Conservation (phyloP, 2,329 filamentous ascomycete genomes). For the Fusarium multiceps region DNA sequence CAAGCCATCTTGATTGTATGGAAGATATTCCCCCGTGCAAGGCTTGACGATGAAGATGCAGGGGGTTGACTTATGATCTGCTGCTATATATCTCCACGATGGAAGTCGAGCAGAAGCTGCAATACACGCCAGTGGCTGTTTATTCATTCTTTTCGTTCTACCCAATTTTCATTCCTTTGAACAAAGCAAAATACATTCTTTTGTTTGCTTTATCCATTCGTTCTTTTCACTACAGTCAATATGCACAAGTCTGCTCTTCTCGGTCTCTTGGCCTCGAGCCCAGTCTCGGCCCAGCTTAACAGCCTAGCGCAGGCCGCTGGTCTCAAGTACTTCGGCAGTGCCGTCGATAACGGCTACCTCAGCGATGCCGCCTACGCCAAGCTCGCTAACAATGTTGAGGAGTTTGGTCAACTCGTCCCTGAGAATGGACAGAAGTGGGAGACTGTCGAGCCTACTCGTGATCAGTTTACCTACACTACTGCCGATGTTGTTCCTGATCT, state of each 20-base stretch:
- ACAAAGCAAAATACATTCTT: conserved; percentile 17
- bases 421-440: conserved; percentile 75
- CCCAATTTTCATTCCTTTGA: conserved; percentile 10
- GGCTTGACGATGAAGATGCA: conserved; percentile 6
- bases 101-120: not conserved
- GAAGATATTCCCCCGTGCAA: conserved; percentile 40
- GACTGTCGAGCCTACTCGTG: conserved; percentile 66
- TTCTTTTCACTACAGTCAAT: conserved; percentile 9
- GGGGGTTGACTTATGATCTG: not conserved
- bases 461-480: conserved; percentile 66
- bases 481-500: conserved; percentile 65
- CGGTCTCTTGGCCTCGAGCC: conserved; percentile 42
- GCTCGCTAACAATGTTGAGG: conserved; percentile 64
- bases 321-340: conserved; percentile 72
- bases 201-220: conserved; percentile 26
- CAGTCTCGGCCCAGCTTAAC: conserved; percentile 56
- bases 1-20: conserved; percentile 33
- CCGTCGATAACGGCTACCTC: conserved; percentile 68
- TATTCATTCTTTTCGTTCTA: conserved; percentile 9
- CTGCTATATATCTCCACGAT: conserved; percentile 27
- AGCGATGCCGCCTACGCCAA: conserved; percentile 65
- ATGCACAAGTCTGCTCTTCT: conserved; percentile 43
- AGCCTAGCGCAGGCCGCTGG: conserved; percentile 66
- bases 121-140: conserved; percentile 22
- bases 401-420: conserved; percentile 74